Conservation (phyloP, 805 yeast genomes). For the Jamesozyma hellenica region DNA sequence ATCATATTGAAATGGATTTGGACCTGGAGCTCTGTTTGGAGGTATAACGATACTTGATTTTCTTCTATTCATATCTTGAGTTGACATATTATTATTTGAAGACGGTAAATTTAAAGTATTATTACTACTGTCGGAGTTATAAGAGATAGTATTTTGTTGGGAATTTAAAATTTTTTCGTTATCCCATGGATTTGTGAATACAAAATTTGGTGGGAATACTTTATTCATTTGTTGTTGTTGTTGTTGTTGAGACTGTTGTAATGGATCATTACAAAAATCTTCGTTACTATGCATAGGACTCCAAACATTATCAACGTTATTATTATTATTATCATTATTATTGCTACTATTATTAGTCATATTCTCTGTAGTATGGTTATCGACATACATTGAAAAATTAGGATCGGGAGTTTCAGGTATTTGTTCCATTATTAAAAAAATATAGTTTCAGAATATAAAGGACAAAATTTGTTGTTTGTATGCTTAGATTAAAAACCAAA, state of each 20-base stretch:
- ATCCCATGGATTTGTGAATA: slow-evolving; percentile 13
- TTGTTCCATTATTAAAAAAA: neutral
- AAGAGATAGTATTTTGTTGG: neutral
- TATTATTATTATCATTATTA: neutral
- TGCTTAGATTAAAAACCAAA: no score
- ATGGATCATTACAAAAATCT: slow-evolving; percentile 1
- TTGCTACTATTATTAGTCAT: neutral
- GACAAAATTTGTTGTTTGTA: no score
- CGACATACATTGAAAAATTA: neutral
- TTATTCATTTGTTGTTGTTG: neutral
- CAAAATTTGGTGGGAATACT: neutral
- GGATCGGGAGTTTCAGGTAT: slow-evolving; percentile 1
- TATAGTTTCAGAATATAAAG: no score
- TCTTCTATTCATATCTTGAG: slow-evolving; percentile 15
- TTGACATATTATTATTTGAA: neutral
- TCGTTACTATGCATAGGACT: slow-evolving; percentile 9
- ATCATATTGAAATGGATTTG: slow-evolving; percentile 31
- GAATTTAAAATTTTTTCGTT: slow-evolving; percentile 3
- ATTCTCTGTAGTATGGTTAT: neutral
- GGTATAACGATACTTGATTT: slow-evolving; percentile 32
- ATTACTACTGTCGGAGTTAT: neutral
- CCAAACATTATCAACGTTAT: slow-evolving; percentile 8
- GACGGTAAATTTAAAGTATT: neutral
- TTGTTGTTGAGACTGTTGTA: slow-evolving; percentile 4
- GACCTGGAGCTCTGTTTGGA: slow-evolving; percentile 38